Evolutionary conservation across 1,284 basidiomycete species (phyloP), one percentile per base, ranked within the genome.

Genomic region (Tranzscheliella williamsii): DNA sequence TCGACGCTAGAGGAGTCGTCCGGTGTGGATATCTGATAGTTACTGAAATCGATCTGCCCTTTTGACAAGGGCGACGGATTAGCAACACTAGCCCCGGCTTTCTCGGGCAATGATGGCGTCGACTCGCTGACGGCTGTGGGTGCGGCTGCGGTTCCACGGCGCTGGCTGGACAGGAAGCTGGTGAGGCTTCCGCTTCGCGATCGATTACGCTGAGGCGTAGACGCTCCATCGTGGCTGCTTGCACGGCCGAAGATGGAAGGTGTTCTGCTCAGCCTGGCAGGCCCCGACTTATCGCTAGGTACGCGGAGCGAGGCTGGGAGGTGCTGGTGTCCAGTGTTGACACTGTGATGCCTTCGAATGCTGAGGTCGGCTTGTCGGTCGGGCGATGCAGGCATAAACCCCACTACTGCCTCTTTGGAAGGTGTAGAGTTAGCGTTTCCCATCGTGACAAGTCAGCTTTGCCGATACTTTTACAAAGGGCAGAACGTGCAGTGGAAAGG

Each of bases 171-270:
- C 15, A 53, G 31, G 36, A 58, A 58, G 13, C 61, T 48, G 5
- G 61, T 42, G 8, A 58, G 26, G 24, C 61, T 65, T 20, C 61
- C 55, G 38, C 61, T 65, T 18, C 61, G 61, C 4, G 55, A 51
- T 11, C 61, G 50, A 24, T 34, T 44, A 27, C 42, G 43, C 22
- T 42, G 46, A 3, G 47, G 55, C 2, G 55, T 55, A 2, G 53
- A 42, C 4, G 61, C 50, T 8, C 52, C 61, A 35, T 65, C 61
- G n/a, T 65, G 55, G 16, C 55, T 65, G 38, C 61, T 65, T 30
- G 56, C 49, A 11, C 61, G 50, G 13, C 55, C 61, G 20, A 65
- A 65, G 38, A 60, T 42, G 32, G 61, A 51, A 16, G 50, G 21
- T 11, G 50, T 52, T 9, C 50, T 43, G 12, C 43, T 48, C 8